Conservation (phyloP, 2,329 filamentous ascomycete genomes). For the Ceratocystis diversiconidia region DNA sequence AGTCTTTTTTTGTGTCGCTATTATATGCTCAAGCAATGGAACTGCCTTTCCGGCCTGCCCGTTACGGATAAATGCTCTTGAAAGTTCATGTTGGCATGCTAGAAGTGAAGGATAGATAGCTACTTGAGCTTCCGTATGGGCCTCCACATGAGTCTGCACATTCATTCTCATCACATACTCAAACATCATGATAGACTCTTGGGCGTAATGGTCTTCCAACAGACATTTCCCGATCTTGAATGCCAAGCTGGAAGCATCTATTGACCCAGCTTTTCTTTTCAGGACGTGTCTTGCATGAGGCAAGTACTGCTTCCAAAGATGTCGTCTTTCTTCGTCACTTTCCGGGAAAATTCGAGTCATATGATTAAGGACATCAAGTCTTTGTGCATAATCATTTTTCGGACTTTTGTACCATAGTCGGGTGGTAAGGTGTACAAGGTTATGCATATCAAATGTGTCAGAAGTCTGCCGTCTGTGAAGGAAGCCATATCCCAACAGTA, state of each 20-base stretch:
- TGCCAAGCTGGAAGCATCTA: background rate
- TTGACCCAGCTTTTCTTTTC: background rate
- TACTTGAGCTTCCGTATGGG: background rate
- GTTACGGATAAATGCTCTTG: background rate
- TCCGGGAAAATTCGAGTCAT: background rate
- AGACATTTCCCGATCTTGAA: background rate
- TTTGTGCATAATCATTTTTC: background rate
- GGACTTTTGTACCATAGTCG: background rate
- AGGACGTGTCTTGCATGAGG: background rate
- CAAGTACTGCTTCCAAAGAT: background rate
- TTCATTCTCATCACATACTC: too few species aligned
- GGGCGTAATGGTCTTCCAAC: background rate
- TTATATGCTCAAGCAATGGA: background rate
- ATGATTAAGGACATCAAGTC: background rate
- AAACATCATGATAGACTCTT: background rate
- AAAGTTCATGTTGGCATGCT: background rate
- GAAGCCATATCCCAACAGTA: background rate
- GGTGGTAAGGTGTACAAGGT: background rate
- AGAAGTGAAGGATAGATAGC: background rate
- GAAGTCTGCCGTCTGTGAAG: background rate
- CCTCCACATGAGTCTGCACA: background rate
- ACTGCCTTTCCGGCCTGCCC: background rate
- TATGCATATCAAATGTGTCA: background rate
- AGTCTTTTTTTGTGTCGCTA: background rate
- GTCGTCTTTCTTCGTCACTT: too few species aligned